A percentile compares a stretch with the other conserved stretches of the same genome.
Conservation (phyloP, 352 stramenopile genomes). For the Phytophthora sp. region DNA sequence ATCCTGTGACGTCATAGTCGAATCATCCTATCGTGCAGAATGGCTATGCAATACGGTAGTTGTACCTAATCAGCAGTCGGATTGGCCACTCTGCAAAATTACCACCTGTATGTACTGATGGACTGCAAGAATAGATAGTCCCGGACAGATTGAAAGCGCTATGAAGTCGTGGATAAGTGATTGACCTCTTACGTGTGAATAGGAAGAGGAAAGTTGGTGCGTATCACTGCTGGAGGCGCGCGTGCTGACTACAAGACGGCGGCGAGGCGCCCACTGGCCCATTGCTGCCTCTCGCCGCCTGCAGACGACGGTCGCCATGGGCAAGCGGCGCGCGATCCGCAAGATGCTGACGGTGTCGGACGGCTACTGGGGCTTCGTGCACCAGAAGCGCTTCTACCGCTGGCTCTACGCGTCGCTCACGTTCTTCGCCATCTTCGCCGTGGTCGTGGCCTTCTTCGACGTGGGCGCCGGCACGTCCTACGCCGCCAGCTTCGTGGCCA, state of each 20-base stretch:
- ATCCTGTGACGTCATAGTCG: slow-evolving; percentile 27
- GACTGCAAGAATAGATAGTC: too few relatives aligned
- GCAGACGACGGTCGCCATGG: slow-evolving; percentile 36
- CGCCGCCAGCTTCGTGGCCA: slow-evolving; percentile 50
- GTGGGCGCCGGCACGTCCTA: slow-evolving; percentile 63
- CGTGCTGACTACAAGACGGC: background rate
- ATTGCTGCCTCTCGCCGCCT: too few relatives aligned
- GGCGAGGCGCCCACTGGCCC: too few relatives aligned
- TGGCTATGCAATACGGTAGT: too few relatives aligned
- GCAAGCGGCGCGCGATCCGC: slow-evolving; percentile 61
- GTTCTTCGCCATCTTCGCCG: slow-evolving; percentile 80
- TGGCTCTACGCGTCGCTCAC: slow-evolving; percentile 76
- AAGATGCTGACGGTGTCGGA: slow-evolving; percentile 80
- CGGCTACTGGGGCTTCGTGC: slow-evolving; percentile 79
- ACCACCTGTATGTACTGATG: too few relatives aligned
- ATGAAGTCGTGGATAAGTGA: too few relatives aligned
- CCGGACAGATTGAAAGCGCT: too few relatives aligned
- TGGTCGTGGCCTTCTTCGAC: slow-evolving; percentile 79
- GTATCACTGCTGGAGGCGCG: background rate
- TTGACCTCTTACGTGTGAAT: too few relatives aligned
- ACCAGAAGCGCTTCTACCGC: slow-evolving; percentile 77
- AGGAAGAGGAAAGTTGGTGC: too few relatives aligned
- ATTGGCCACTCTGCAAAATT: too few relatives aligned
- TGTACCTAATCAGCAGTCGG: too few relatives aligned
- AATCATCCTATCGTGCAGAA: background rate